Evolutionary conservation across 306 rosid genomes (phyloP).

Genomic region (Dicorynia guianensis): DNA sequence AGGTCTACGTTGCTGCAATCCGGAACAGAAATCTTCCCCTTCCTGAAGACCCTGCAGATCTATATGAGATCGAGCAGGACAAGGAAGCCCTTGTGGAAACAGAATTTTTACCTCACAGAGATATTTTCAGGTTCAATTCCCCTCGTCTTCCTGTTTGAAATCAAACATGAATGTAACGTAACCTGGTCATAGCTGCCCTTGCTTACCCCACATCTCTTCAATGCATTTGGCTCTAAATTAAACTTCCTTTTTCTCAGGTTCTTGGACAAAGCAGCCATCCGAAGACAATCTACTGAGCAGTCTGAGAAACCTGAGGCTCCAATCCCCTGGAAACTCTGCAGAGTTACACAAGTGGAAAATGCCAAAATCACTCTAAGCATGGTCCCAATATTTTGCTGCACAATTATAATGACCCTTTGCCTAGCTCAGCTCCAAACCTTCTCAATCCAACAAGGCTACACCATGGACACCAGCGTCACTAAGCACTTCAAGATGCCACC

Average conservation of each 20-base stretch:
- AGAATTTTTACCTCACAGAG: constrained; percentile 79
- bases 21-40: constrained; percentile 76
- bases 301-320: constrained; percentile 37
- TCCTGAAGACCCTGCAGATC: constrained; percentile 68
- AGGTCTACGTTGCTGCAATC: constrained; percentile 89
- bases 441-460: constrained; percentile 78
- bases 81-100: constrained; percentile 65
- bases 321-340: constrained; percentile 83
- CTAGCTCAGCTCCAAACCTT: constrained; percentile 95
- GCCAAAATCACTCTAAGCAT: constrained; percentile 76
- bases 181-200: neutral
- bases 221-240: constrained; percentile 18
- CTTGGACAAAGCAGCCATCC: constrained; percentile 91
- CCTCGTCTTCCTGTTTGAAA: neutral
- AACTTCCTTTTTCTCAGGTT: constrained; percentile 54
- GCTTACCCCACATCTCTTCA: neutral
- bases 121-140: constrained; percentile 58
- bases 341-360: constrained; percentile 94
- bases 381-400: constrained; percentile 85
- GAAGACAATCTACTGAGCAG: constrained; percentile 35
- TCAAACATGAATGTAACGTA: neutral
- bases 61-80: constrained; percentile 72
- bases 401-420: constrained; percentile 93
- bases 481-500: constrained; percentile 78
- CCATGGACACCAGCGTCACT: constrained; percentile 78